Percentiles rank a stretch among this genome's conserved stretches.
phyloP scores from a whole-genome alignment of 768 basidiomycete genomes.

The Tulasnella calospora region DNA sequence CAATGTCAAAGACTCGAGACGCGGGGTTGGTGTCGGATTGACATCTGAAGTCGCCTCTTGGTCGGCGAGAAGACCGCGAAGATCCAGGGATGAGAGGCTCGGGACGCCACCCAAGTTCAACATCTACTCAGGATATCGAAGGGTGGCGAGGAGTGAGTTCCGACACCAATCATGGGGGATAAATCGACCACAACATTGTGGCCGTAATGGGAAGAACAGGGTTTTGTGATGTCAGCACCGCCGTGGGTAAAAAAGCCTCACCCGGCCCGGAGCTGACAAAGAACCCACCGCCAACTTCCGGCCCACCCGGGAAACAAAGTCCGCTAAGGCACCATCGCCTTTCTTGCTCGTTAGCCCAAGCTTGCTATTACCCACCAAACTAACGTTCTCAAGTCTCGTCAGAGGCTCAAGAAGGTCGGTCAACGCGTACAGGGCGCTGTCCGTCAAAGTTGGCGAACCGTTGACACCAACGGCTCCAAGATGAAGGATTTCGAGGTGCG shows the following conservation, averaged over 20 bases:
- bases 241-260: neutral
- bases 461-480: conserved; percentile 55
- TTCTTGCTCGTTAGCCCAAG: conserved; percentile 41
- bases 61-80: conserved; percentile 46
- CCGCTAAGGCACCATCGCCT: conserved; percentile 38
- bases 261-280: neutral
- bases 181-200: neutral
- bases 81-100: conserved; percentile 47
- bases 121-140: conserved; percentile 38
- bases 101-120: conserved; percentile 57
- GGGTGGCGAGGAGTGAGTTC: conserved; percentile 6
- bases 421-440: conserved; percentile 45
- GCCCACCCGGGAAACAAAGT: conserved; percentile 52
- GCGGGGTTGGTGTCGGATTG: conserved; percentile 33
- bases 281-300: conserved; percentile 53
- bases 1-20: conserved; percentile 48
- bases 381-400: conserved; percentile 48
- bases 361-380: conserved; percentile 59
- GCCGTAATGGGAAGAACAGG: neutral
- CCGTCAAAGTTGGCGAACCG: conserved; percentile 53
- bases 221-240: neutral
- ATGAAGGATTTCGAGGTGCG: conserved; percentile 46
- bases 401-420: conserved; percentile 42
- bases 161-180: neutral
- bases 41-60: neutral